phyloP scores from a whole-genome alignment of 192 early-diverging fungal genomes.

The Spizellomyces sp. region DNA sequence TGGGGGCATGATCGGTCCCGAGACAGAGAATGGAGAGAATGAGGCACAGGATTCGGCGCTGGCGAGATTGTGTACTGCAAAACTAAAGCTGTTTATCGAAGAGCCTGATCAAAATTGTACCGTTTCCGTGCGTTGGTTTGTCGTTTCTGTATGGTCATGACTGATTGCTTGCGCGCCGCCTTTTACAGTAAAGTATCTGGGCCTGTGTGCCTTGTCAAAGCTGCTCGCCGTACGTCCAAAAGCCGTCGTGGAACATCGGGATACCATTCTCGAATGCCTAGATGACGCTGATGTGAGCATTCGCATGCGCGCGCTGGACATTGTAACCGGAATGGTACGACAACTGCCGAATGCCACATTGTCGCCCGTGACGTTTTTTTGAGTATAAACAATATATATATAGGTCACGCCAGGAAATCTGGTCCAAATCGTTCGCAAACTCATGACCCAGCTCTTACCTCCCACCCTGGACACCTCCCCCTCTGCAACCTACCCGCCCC shows the following conservation, averaged over 20 bases:
- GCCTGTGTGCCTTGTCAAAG: constrained; percentile 81
- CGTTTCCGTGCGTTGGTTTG: constrained; percentile 23
- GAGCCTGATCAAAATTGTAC: constrained; percentile 89
- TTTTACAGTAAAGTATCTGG: constrained; percentile 83
- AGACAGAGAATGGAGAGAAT: constrained; percentile 52
- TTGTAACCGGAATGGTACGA: constrained; percentile 80
- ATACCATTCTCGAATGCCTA: constrained; percentile 83
- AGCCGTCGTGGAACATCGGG: constrained; percentile 77
- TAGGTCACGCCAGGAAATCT: constrained; percentile 79
- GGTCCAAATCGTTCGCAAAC: constrained; percentile 76
- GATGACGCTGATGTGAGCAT: constrained; percentile 93
- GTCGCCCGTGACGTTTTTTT: neutral
- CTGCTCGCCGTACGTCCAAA: constrained; percentile 84
- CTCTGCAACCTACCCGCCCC: constrained; percentile 10
- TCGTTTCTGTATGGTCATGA: constrained; percentile 1
- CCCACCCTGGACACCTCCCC: neutral
- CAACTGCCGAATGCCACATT: neutral
- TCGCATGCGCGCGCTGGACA: constrained; percentile 82
- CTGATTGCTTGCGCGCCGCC: neutral
- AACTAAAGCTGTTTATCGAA: constrained; percentile 80
- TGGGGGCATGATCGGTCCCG: constrained; percentile 80
- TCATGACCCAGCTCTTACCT: constrained; percentile 54
- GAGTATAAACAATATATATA: neutral
- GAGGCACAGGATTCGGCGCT: constrained; percentile 56
- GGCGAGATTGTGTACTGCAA: constrained; percentile 79